Percentiles rank a stretch among this genome's conserved stretches.
These are phyloP conservation scores for Chenopodium formosanum DNA, from an alignment of 148 eudicot species.

Conservation along the genomic window DNA sequence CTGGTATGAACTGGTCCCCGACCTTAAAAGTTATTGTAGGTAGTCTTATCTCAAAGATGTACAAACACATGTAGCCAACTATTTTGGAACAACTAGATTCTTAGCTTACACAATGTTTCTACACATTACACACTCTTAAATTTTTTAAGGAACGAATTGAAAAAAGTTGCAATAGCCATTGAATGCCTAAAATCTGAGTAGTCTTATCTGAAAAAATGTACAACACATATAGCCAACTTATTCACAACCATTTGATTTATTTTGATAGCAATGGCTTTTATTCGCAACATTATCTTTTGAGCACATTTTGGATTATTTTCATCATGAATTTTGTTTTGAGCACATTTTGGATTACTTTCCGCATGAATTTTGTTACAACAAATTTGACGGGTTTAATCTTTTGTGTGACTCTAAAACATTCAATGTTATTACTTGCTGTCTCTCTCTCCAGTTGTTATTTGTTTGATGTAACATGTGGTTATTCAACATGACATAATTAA, in stretches of 20 bases:
- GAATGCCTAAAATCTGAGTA: conserved; percentile 24
- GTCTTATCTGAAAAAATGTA: conserved; percentile 27
- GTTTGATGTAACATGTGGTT: conserved; percentile 29
- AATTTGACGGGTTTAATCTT: background rate
- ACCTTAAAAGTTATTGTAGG: no score
- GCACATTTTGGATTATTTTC: background rate
- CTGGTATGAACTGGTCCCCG: background rate
- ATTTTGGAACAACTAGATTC: background rate
- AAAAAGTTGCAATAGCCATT: conserved; percentile 16
- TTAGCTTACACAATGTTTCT: background rate
- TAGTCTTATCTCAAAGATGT: no score
- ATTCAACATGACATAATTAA: conserved; percentile 19
- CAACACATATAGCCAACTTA: conserved; percentile 26
- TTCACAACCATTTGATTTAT: conserved; percentile 15
- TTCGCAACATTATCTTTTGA: conserved; percentile 15
- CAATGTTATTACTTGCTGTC: background rate
- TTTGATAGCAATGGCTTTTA: background rate
- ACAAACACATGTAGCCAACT: no score
- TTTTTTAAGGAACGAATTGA: background rate
- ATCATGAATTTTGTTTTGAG: background rate
- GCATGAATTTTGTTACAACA: background rate
- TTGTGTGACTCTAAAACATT: background rate
- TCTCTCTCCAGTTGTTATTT: background rate
- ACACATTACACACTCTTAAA: no score
- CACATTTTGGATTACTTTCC: background rate